Evolutionary conservation across 2,329 filamentous ascomycete genomes (phyloP).

Genomic region (Calonectria ilicicola): DNA sequence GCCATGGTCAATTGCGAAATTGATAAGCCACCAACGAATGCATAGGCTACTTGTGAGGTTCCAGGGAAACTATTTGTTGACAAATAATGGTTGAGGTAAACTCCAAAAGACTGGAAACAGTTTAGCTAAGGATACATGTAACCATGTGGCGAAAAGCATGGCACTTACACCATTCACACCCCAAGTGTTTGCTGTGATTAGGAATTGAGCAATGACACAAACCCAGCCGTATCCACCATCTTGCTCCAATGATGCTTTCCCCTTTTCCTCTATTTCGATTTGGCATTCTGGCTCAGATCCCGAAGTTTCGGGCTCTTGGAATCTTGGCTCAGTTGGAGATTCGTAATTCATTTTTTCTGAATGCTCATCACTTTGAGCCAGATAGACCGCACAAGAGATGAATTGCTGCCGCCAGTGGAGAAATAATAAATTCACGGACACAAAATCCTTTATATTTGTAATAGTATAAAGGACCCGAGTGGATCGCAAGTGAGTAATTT

Average conservation of each 20-base stretch:
- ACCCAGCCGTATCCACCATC: conserved; percentile 13
- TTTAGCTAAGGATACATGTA: neutral
- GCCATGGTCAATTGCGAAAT: conserved; percentile 5
- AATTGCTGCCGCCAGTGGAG: neutral
- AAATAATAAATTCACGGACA: neutral
- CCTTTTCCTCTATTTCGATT: neutral
- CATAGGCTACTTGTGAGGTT: conserved; percentile 2
- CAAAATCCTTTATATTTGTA: neutral
- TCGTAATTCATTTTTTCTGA: conserved; percentile 1
- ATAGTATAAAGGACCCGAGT: neutral
- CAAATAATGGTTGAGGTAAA: conserved; percentile 6
- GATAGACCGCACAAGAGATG: neutral
- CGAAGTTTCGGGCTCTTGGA: neutral
- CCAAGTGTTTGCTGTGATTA: conserved; percentile 11
- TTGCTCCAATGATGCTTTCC: neutral
- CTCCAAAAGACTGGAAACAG: neutral
- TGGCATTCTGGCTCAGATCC: neutral
- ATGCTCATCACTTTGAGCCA: neutral
- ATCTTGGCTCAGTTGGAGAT: neutral
- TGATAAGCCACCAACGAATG: neutral
- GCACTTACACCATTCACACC: conserved; percentile 8
- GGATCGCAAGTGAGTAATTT: neutral
- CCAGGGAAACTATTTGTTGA: neutral
- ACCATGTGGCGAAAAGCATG: neutral
- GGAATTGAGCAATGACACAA: neutral